Base-by-base conservation (phyloP, 768 basidiomycete species). In the Chalciporus piperatus region DNA sequence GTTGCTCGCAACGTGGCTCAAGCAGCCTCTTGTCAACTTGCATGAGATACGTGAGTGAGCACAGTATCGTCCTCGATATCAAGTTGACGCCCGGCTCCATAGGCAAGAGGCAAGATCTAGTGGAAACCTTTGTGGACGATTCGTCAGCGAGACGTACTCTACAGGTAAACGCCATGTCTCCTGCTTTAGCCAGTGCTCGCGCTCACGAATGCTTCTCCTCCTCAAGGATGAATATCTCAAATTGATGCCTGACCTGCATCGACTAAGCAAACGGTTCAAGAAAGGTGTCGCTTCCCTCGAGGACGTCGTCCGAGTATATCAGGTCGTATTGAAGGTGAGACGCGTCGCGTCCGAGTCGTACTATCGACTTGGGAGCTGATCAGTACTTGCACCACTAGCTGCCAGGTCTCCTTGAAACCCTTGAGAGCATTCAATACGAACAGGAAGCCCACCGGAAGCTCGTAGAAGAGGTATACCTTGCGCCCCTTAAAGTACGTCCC, bases 261-360 rank as follows among this genome's bases (percentile, higher is more conserved):
- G 97, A 3, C 78, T 99, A 19, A 85, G 86, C 63, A 98, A 98
- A 67, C 82, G 89, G 16, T 95, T 99, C 71, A 87, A 92, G 67
- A 89, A 87, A 56, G 79, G 83, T 0, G 77, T 82, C 5, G 94
- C 94, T 0, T 83, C 84, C 0, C 79, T 99, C 6, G 94, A 98
- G 61, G 95, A 99, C 60, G 93, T 98, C 7, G 93, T 98, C 10
- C 83, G 96, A 2, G 87, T 96, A 0, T 98, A 98, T 65, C 96
- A 99, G 66, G 93, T 95, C 1, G 84, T 94, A 1, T 68, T 89
- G 22, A 90, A 90, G 74, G 92, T 92, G 49, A 42, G 8, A 19
- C 17, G 23, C 30, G 25, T 3, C 2, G 23, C 30, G 25, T 3
- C 2, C 16, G 17, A 20, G 7, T 13, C 38, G 13, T 40, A 51